Base-by-base conservation (phyloP, 208 protist species). In the Trypanosomatidae sp. region DNA sequence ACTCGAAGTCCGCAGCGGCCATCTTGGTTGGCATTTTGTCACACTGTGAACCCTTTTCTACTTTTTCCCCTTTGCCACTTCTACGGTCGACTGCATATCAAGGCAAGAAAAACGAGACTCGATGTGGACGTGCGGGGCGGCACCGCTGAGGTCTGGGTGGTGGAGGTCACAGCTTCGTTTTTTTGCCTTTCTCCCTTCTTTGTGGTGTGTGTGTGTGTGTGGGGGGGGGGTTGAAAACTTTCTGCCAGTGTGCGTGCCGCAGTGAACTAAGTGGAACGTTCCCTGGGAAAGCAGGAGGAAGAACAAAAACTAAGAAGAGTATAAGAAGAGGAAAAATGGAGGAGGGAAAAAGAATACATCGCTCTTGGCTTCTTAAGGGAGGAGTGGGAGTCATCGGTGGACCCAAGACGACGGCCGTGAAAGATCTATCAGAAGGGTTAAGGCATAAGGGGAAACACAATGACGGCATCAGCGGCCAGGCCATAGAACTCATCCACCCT, bases 1-100 rank as follows among this genome's bases (percentile, higher is more conserved):
- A 91, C 69, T 92, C 83, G 77, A 96, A 96, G 74, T 96, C 90
- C 69, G 74, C 70, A 30, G 88, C 82, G 30, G 53, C 69, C 90
- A 96, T 96, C 60, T 88, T 87, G 22, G 52, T 49, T 17, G 83
- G 66, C 70, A 76, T 75, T 19, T 69, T 69, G 17, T 19, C 19
- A 1, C 7, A 36, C 10, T 13, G 50, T 58, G 6, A 15, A 30
- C 52, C 25, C 22, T 47, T 13, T 7, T 0, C 7, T 33, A 22
- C 9, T 74, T 19, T 55, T 56, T 59, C 36, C 3, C 36, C 36
- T 43, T 41, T n/a, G 2, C 7, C 25, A 28, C 49, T 43, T n/a
- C 7, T 56, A 30, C 17, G 49, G 39, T 13, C 36, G 36, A 15
- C 13, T 60, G 44, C 25, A 39, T 62, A 6, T 46, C 3, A 39